These are phyloP conservation scores for Gossypium thurberi DNA, from an alignment of 345 rosid genomes.

Conservation along the genomic window DNA sequence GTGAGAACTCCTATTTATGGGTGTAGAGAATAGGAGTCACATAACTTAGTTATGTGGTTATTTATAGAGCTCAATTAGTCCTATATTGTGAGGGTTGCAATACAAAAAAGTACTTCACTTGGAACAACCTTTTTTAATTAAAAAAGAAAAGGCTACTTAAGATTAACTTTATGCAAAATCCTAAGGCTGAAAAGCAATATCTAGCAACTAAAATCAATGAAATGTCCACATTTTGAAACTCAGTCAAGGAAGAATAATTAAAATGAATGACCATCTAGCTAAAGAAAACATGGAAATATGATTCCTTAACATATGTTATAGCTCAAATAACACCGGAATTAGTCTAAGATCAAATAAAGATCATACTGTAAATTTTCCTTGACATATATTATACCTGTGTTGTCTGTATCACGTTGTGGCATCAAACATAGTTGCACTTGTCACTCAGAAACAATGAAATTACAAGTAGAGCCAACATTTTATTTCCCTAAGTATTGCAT, in stretches of 20 bases:
- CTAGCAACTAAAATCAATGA: neutral
- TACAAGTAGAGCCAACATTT: neutral
- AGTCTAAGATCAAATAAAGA: neutral
- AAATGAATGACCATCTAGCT: neutral
- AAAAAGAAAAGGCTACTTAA: neutral
- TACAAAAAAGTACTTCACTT: neutral
- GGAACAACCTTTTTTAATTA: neutral
- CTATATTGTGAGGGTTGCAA: neutral
- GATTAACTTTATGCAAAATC: neutral
- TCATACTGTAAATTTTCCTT: neutral
- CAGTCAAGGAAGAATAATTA: neutral
- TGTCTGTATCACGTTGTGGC: neutral
- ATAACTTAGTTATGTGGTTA: neutral
- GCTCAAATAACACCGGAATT: neutral
- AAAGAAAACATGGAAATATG: neutral
- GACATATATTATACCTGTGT: neutral
- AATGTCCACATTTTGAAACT: neutral
- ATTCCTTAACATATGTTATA: neutral
- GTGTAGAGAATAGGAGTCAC: no score
- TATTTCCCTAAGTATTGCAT: neutral
- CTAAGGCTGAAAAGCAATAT: neutral
- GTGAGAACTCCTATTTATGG: no score
- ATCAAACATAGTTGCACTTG: neutral
- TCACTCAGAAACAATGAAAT: neutral
- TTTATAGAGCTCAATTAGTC: neutral